Evolutionary conservation across 2,329 filamentous ascomycete genomes (phyloP).

Genomic region (Aspergillus brunneoviolaceus): DNA sequence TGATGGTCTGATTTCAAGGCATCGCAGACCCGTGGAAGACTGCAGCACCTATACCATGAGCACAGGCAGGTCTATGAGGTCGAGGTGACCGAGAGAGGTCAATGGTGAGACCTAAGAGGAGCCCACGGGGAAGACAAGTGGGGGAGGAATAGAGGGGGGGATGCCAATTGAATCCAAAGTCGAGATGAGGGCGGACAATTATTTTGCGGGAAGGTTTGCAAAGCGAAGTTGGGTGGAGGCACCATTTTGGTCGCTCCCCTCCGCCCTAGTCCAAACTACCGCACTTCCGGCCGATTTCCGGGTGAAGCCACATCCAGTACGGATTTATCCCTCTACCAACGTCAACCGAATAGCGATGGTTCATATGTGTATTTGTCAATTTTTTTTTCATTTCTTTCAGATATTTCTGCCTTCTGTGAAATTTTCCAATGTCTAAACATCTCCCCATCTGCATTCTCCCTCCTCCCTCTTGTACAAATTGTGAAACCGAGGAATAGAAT

Average conservation of each 20-base stretch:
- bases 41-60: constrained; percentile 18
- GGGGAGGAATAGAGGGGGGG: background rate
- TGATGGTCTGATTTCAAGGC: constrained; percentile 22
- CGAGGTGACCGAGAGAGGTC: background rate
- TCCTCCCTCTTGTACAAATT: background rate
- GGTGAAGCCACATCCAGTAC: constrained; percentile 9
- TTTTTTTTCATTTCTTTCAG: background rate
- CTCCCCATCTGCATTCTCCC: background rate
- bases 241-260: constrained; percentile 12
- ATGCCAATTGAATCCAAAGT: constrained; percentile 1
- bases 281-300: constrained; percentile 6
- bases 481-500: background rate
- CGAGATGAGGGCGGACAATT: background rate
- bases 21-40: constrained; percentile 19
- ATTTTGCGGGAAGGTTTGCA: constrained; percentile 17
- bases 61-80: background rate
- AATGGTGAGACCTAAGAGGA: background rate
- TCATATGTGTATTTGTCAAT: background rate
- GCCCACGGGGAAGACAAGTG: constrained; percentile 4
- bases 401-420: background rate
- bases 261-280: constrained; percentile 10
- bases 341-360: too few relatives aligned
- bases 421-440: background rate
- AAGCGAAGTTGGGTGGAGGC: background rate
- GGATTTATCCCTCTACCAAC: too few relatives aligned